Evolutionary conservation across 495 filamentous ascomycete genomes (phyloP).

Genomic region (Hypomontagnella monticulosa): DNA sequence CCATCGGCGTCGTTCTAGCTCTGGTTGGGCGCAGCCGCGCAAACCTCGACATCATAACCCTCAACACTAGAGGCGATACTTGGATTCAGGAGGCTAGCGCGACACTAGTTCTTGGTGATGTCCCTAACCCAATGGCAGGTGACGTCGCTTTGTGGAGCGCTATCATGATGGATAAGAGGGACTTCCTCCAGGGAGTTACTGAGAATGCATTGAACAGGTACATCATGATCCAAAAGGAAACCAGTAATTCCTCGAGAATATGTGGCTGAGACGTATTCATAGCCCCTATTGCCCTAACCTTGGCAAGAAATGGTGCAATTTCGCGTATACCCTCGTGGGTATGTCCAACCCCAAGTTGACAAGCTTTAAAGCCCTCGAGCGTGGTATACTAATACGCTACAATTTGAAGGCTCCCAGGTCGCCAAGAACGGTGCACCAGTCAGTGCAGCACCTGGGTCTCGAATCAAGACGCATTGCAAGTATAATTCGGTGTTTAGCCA

Average conservation of each 20-base stretch:
- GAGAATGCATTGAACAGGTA: not conserved
- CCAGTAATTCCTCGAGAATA: not conserved
- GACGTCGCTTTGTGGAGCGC: conserved; percentile 8
- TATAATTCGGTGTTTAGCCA: not conserved
- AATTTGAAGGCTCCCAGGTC: not conserved
- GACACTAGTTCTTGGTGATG: conserved; percentile 1
- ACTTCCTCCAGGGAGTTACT: conserved; percentile 6
- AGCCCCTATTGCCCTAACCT: not conserved
- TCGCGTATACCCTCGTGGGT: not conserved
- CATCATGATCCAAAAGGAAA: not conserved
- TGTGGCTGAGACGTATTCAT: not conserved
- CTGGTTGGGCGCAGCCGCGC: too few relatives aligned
- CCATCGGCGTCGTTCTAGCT: too few relatives aligned
- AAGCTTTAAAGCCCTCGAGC: not conserved
- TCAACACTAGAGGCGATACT: too few relatives aligned
- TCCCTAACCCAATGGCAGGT: conserved; percentile 7
- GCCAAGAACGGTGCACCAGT: not conserved
- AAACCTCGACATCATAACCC: too few relatives aligned
- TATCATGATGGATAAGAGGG: conserved; percentile 13
- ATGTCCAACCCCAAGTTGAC: not conserved
- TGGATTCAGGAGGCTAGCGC: conserved; percentile 5
- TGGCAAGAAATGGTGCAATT: not conserved
- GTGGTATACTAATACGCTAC: not conserved
- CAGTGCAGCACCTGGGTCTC: not conserved
- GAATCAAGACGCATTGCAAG: not conserved